These are phyloP conservation scores for Exsudoporus floridanus DNA, from an alignment of 1,284 basidiomycete species.

Conservation along the genomic window DNA sequence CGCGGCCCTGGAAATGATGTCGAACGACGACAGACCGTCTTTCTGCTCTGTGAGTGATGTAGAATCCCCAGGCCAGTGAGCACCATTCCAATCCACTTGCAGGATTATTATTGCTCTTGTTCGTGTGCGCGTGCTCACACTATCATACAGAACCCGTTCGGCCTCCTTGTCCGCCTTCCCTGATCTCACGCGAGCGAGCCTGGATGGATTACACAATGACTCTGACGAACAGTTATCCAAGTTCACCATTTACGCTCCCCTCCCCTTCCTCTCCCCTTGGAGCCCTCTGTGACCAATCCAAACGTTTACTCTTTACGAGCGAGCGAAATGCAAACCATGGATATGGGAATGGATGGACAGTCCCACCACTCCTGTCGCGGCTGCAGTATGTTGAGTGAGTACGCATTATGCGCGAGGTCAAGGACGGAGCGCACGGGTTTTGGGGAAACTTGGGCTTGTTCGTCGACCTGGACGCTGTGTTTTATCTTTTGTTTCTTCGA, in stretches of 20 bases:
- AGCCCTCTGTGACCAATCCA: background rate
- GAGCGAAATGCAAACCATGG: background rate
- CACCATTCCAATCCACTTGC: too few relatives aligned
- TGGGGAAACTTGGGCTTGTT: background rate
- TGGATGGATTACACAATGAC: background rate
- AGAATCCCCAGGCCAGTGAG: background rate
- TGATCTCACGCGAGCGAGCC: background rate
- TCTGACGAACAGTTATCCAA: constrained; percentile 2
- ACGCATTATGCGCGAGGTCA: background rate
- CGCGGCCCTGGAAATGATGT: background rate
- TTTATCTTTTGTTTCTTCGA: background rate
- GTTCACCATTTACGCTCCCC: background rate
- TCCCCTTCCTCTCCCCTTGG: background rate
- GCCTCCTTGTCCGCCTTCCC: constrained; percentile 8
- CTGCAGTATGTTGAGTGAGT: background rate
- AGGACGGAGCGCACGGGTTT: background rate
- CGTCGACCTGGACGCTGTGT: background rate
- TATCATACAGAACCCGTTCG: background rate
- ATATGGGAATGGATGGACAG: background rate
- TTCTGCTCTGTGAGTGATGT: background rate
- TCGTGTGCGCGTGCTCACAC: too few relatives aligned
- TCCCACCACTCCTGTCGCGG: background rate
- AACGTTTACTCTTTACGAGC: background rate
- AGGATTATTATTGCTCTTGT: too few relatives aligned
- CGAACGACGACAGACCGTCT: background rate